Evolutionary conservation across 306 rosid species (phyloP), one percentile per base, ranked within the genome.

Genomic region (Sophora flavescens): DNA sequence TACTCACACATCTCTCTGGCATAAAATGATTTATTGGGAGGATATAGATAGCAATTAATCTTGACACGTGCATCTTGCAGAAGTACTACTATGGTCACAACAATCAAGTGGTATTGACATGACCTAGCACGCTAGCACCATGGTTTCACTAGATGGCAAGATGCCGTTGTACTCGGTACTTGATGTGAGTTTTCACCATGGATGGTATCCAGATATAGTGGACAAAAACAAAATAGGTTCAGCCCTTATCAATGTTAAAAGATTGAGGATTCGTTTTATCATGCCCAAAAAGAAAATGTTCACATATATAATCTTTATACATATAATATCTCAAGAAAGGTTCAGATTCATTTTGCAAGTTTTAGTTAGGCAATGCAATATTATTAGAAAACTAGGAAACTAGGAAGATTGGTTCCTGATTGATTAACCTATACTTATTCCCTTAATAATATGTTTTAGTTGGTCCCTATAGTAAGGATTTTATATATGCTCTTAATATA

Each of bases 61-160:
- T 78, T 59, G 54, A 60, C 78, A 30, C 58, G 42, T 71, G 68
- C 63, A 70, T 61, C 78, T 63, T 60, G 32, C 47, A 41, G 70
- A 12, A 81, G 78, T 81, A 45, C 45, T 30, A 6, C 26, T 15
- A 58, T 41, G 74, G 63, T 74, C 74, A 54, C 74, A 53, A 63
- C 56, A 76, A 63, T 63, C n/a, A 81, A 52, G 59, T 69, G 69
- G 41, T 70, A 62, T 63, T 70, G 81, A 81, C 81, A 76, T 63
- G 81, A 70, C 75, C 69, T 26, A 52, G 78, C 78, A 75, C 68
- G 85, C 74, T 54, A 76, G 50, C 81, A 76, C 81, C 69, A 81
- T 80, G 79, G 78, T 35, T 76, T 44, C 85, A 76, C 68, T 54
- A 63, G 68, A 68, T 8, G 44, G 75, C 68, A 52, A 81, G 78